Base-by-base conservation (phyloP, 2,329 filamentous ascomycete species). In the Fusarium sp. region DNA sequence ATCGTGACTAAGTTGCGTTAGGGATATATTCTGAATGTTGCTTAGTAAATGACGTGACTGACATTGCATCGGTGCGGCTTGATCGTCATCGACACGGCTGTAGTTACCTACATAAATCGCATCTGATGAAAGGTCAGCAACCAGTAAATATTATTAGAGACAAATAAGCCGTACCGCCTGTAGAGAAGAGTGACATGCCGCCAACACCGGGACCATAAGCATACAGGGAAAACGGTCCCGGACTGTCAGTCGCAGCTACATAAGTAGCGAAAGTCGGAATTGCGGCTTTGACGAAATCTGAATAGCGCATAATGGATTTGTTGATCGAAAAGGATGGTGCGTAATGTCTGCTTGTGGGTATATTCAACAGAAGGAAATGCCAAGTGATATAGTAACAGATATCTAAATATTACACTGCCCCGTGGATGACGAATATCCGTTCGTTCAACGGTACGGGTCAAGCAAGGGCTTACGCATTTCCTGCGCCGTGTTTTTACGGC, bases 181-280 rank as follows among this genome's bases (percentile, higher is more conserved):
- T 6, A 13, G 60, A 62, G 12, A 63, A 63, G 4, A 63, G 11
- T 2, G 48, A 43, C 34, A 62, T 19, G 4, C 58, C 60, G 0
- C 58, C 58, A 3, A 63, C 23, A 3, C 21, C 58, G 12, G 60
- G 23, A 6, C 60, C 60, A 26, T 62, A 63, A n/a, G 60, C 60
- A 21, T 25, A 63, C 3, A 62, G 10, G 13, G 60, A 31, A 16
- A 63, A 63, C 0, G 58, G 42, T 2, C 14, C 19, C 1, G 9
- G 5, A 1, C 26, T 23, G 2, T 7, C 31, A 1, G 48, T 19
- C 10, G 48, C 58, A n/a, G 28, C 16, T 13, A 6, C 34, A 5
- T 16, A 13, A 13, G 42, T n/a, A 13, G 13, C 23, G 3, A 43
- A 7, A 13, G 37, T 2, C 3, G 48, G 31, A 1, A 45, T 2